Evolutionary conservation across 2,329 filamentous ascomycete species (phyloP), one percentile per base, ranked within the genome.

Genomic region (Sclerotinia glacialis): DNA sequence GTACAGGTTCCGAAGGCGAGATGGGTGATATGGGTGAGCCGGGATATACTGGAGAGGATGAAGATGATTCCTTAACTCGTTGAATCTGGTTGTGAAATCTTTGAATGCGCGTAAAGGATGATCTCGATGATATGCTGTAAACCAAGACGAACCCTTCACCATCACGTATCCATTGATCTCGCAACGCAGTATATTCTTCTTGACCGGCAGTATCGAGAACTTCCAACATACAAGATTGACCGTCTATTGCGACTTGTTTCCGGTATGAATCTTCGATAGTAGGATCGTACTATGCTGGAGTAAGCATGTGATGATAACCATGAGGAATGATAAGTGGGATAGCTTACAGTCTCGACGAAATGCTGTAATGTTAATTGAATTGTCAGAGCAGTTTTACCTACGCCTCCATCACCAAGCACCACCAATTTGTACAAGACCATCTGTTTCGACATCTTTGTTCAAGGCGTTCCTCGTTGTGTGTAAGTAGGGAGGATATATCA

Each of bases 131-230:
- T 80, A 99, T 98, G 82, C 93, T 97, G 83, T 99, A 98, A 71
- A 99, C 95, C 69, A 99, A 85, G 40, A 99, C 92, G 77, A 98
- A 98, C 26, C 95, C 95, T 79, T 99, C 95, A 72, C 95, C 94
- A 77, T 98, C 94, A 74, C 95, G 88, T 78, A 98, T 98, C 94
- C 94, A 98, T 82, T 98, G 95, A 78, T 98, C 95, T 76, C 95
- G 86, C 75, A 98, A 82, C 56, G 95, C 95, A 70, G 94, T 97
- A 80, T 98, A 99, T 81, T 99, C 95, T 81, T 99, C 95, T 79
- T 99, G 95, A 67, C 95, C 95, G 63, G 95, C 95, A 65, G 95
- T 99, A 80, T 99, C 95, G 75, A 97, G 86, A 58, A 97, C 93
- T 79, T 98, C 94, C 75, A 97, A 87, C 93, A 97, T 97, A 82